Evolutionary conservation across 208 protist genomes (phyloP), one percentile per base, ranked within the genome.

Genomic region (Trypanosoma rangeli): DNA sequence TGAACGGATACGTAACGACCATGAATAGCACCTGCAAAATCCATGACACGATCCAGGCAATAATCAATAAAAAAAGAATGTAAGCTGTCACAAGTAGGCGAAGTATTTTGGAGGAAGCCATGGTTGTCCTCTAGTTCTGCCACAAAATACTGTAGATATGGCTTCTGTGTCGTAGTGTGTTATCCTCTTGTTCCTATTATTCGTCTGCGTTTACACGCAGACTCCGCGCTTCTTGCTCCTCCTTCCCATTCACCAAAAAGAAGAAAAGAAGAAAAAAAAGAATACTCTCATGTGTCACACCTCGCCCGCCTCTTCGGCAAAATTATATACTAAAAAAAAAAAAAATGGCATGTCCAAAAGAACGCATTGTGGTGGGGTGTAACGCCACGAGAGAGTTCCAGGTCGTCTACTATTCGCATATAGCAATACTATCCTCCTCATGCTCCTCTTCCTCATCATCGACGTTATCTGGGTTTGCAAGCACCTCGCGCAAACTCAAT

Each of bases 1-100:
- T 76, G 78, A 93, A 95, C 31, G 80, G 79, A 63, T 81, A 92
- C 39, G 83, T 79, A 16, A 91, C 3, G 31, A 79, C 31, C 15
- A 86, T 92, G 60, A 85, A 78, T 65, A 91, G 74, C 0, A 80
- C 57, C 70, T 95, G 90, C 29, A 80, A 26, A 35, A 92, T 28
- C 84, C 87, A 95, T 5, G 73, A 64, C 20, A 89, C 20, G n/a
- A 93, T 67, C 85, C 85, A 95, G 59, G 77, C 61, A 7, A 89
- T 29, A 4, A 68, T 13, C 15, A 95, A 31, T 9, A 73, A 77
- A 7, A 84, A 15, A n/a, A 88, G 20, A n/a, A 93, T 44, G 64
- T 87, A 89, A 9, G 78, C 26, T 16, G 90, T 93, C 59, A 75
- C 76, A 37, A 91, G 18, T 5, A 86, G 15, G 16, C 85, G 79